phyloP scores from a whole-genome alignment of 176 grass and related monocot genomes.

The Carex myosuroides region DNA sequence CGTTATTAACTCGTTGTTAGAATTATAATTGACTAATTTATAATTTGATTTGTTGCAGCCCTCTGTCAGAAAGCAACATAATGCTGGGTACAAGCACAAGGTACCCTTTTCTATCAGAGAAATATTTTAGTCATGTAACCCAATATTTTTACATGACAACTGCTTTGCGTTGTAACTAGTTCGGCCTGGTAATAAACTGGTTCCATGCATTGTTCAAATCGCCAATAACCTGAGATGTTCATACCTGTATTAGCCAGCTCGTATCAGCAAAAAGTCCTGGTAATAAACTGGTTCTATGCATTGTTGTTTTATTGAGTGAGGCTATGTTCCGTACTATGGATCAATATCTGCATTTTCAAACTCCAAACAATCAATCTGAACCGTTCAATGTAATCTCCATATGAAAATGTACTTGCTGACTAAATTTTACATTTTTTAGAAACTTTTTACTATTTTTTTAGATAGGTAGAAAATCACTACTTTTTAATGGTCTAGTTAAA shows the following conservation, averaged over 20 bases:
- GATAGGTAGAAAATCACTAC: no score
- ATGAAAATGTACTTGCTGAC: no score
- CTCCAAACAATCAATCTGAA: no score
- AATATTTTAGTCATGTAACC: not conserved
- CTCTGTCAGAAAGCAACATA: conserved; percentile 93
- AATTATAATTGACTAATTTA: not conserved
- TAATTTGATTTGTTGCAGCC: conserved; percentile 51
- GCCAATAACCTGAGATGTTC: not conserved
- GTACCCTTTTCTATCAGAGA: conserved; percentile 35
- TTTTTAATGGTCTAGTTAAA: no score
- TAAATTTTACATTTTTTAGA: no score
- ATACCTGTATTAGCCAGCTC: not conserved
- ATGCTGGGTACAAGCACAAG: conserved; percentile 99
- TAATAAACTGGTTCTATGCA: no score
- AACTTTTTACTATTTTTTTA: no score
- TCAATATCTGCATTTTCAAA: no score
- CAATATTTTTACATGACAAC: not conserved
- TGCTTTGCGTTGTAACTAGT: not conserved
- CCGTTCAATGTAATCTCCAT: no score
- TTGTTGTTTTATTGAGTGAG: no score
- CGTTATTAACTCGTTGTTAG: not conserved
- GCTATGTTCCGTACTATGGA: no score
- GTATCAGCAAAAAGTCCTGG: not conserved
- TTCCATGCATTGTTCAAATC: not conserved
- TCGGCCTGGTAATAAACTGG: not conserved